A percentile compares a stretch with the other conserved stretches of the same genome.
Conservation (phyloP, 1,139 yeast species). For the Suhomyces kunorum region DNA sequence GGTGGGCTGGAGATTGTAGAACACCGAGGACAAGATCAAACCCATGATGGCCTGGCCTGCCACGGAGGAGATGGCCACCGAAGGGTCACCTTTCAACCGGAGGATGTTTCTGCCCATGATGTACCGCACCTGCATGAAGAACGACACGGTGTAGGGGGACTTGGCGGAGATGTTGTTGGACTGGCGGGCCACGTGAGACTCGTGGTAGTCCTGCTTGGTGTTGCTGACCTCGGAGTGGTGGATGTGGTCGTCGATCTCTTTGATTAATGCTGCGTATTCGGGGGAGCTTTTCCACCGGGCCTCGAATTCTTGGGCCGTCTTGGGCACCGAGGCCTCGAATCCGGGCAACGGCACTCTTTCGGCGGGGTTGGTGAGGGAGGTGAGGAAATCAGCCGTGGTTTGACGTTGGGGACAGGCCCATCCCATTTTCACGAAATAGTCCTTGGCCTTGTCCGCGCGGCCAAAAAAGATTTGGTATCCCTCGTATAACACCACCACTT, state of each 20-base stretch:
- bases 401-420: constrained; percentile 54
- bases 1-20: constrained; percentile 54
- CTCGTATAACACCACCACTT: constrained; percentile 28
- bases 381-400: constrained; percentile 59
- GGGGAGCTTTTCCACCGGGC: constrained; percentile 63
- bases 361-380: constrained; percentile 58
- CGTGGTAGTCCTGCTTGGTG: constrained; percentile 34
- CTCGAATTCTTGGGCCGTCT: constrained; percentile 69
- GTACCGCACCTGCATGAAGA: constrained; percentile 62
- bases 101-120: constrained; percentile 61
- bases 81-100: constrained; percentile 66
- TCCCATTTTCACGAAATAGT: constrained; percentile 26
- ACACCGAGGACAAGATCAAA: constrained; percentile 70
- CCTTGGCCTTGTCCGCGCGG: constrained; percentile 23
- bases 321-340: constrained; percentile 63
- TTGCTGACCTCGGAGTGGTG: constrained; percentile 19
- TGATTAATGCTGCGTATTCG: constrained; percentile 39
- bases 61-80: constrained; percentile 60
- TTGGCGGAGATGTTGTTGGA: constrained; percentile 51
- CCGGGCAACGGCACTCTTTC: constrained; percentile 51
- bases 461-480: constrained; percentile 31
- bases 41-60: constrained; percentile 74
- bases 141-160: constrained; percentile 69
- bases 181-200: constrained; percentile 60
- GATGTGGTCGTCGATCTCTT: constrained; percentile 38